A percentile compares a stretch with the other conserved stretches of the same genome.
phyloP scores from a whole-genome alignment of 2,329 filamentous ascomycete genomes.

The Fonsecaea pugnacius region DNA sequence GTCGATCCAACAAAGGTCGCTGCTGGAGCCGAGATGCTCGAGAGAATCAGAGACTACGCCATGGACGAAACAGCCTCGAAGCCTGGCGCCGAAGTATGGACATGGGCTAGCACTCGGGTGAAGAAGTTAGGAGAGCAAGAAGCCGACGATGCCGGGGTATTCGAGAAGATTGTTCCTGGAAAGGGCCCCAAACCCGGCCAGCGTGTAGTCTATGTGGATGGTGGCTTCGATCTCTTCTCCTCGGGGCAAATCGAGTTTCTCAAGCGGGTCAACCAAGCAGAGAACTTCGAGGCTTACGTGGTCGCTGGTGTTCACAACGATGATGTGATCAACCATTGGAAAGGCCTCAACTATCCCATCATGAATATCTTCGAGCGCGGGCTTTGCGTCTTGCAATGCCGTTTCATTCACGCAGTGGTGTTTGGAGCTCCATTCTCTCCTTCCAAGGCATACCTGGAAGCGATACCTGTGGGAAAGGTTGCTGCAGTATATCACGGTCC shows the following conservation, averaged over 20 bases:
- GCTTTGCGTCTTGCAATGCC: constrained; percentile 92
- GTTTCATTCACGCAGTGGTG: constrained; percentile 86
- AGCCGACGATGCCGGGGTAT: constrained; percentile 66
- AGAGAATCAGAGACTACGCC: constrained; percentile 82
- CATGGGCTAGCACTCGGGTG: constrained; percentile 63
- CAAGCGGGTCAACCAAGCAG: constrained; percentile 70
- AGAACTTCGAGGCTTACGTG: constrained; percentile 73
- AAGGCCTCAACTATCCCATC: constrained; percentile 97
- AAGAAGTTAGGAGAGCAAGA: constrained; percentile 43
- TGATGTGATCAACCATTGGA: constrained; percentile 92
- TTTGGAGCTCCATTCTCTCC: constrained; percentile 91
- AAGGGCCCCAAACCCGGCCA: constrained; percentile 75
- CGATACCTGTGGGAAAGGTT: constrained; percentile 74
- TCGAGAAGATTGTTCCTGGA: constrained; percentile 71
- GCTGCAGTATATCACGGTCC: constrained; percentile 93
- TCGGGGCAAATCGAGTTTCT: constrained; percentile 97
- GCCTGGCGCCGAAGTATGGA: constrained; percentile 83
- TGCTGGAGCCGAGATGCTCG: constrained; percentile 70
- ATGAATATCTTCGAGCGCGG: constrained; percentile 99
- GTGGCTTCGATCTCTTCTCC: constrained; percentile 94
- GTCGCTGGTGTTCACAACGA: constrained; percentile 94
- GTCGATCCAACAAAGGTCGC: constrained; percentile 67
- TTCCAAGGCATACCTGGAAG: constrained; percentile 74
- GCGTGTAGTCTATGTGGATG: constrained; percentile 90
- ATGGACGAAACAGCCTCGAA: constrained; percentile 79